Conservation (phyloP, 495 filamentous ascomycete genomes). For the Zalerion maritima region DNA sequence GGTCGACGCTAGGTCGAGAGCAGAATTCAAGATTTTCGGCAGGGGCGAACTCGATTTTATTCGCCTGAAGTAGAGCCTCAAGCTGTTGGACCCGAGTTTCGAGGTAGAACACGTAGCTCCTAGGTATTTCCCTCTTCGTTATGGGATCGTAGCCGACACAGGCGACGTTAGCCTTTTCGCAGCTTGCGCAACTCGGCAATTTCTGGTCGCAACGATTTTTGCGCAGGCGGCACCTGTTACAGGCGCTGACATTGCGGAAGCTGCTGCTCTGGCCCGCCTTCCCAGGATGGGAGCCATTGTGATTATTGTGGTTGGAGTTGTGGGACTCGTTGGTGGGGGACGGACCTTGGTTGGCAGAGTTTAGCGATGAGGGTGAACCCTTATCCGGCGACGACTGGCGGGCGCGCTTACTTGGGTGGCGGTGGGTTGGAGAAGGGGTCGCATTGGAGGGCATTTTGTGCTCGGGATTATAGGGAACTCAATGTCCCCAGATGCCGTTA, state of each 20-base stretch:
- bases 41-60: slow-evolving; percentile 56
- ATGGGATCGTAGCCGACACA: slow-evolving; percentile 95
- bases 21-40: slow-evolving; percentile 66
- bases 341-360: slow-evolving; percentile 13
- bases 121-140: slow-evolving; percentile 83
- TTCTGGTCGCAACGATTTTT: slow-evolving; percentile 94
- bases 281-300: slow-evolving; percentile 6
- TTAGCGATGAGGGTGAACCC: slow-evolving; percentile 25
- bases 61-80: slow-evolving; percentile 57
- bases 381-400: slow-evolving; percentile 35
- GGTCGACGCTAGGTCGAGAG: slow-evolving; percentile 34
- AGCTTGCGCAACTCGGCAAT: slow-evolving; percentile 76
- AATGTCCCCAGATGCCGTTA: neutral
- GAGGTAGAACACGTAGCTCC: slow-evolving; percentile 86
- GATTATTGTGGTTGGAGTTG: too few relatives aligned
- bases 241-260: slow-evolving; percentile 91
- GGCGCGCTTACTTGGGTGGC: slow-evolving; percentile 31
- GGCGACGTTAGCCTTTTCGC: slow-evolving; percentile 75
- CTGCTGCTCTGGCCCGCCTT: slow-evolving; percentile 36
- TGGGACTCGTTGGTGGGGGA: slow-evolving; percentile 22
- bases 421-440: slow-evolving; percentile 28
- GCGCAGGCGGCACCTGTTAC: slow-evolving; percentile 78
- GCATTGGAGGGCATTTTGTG: slow-evolving; percentile 23
- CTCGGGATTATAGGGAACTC: neutral
- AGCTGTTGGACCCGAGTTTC: slow-evolving; percentile 75